Evolutionary conservation across 1,284 basidiomycete species (phyloP).

Genomic region (Leucoagaricus sp.): DNA sequence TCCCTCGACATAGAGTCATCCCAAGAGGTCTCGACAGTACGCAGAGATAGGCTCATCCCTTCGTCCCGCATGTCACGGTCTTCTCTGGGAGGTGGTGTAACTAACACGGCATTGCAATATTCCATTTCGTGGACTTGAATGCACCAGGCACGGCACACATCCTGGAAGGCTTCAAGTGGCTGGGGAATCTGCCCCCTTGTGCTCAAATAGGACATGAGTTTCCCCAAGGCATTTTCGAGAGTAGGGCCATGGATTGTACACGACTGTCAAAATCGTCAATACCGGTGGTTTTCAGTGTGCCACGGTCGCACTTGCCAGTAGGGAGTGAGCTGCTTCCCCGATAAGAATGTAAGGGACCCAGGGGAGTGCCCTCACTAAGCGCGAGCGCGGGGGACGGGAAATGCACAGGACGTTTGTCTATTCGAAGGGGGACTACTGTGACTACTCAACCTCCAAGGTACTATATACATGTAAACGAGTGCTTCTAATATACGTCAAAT

Average conservation of each 20-base stretch:
- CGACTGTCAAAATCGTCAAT: constrained; percentile 26
- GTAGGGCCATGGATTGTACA: constrained; percentile 34
- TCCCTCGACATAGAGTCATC: constrained; percentile 32
- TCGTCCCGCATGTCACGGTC: constrained; percentile 39
- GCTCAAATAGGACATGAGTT: constrained; percentile 46
- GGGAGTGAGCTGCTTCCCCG: constrained; percentile 51
- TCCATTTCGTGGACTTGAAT: constrained; percentile 38
- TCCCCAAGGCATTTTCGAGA: constrained; percentile 42
- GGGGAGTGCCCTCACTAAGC: too few relatives aligned
- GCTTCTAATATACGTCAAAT: too few relatives aligned
- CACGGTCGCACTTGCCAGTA: constrained; percentile 29
- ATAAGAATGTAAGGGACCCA: too few relatives aligned
- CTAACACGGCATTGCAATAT: constrained; percentile 34
- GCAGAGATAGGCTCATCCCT: constrained; percentile 33
- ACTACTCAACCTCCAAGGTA: too few relatives aligned
- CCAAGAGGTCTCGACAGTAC: constrained; percentile 20
- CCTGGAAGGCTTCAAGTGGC: constrained; percentile 46
- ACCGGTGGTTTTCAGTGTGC: background rate
- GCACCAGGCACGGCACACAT: constrained; percentile 42
- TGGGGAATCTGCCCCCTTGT: constrained; percentile 39
- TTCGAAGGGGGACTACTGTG: too few relatives aligned
- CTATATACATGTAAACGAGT: too few relatives aligned
- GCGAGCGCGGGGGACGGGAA: too few relatives aligned
- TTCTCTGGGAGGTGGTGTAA: constrained; percentile 41
- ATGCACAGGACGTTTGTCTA: too few relatives aligned